Evolutionary conservation across 108 stramenopile species (phyloP), one percentile per base, ranked within the genome.

Genomic region (Cyclotella choctawhatcheeana): DNA sequence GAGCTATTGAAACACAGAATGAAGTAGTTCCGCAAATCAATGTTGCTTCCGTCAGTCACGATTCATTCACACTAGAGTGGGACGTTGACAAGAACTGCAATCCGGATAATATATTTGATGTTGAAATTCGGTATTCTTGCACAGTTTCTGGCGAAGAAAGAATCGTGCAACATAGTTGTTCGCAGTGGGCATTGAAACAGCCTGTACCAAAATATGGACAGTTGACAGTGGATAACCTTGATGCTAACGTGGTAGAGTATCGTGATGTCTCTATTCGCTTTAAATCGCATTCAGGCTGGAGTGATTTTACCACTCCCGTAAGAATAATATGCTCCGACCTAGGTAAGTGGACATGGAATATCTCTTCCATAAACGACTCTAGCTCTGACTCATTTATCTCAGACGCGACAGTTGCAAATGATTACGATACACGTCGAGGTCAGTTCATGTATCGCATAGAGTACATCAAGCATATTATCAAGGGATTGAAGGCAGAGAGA

Each of bases 401-500:
- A 26, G 5, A 22, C 54, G 25, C 27, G 25, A 6, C 35, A 5
- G 6, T 18, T 59, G 72, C 67, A 44, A 53, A 58, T 20, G 77
- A 69, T 43, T 50, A 44, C 44, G 20, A 54, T 18, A 24, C 8
- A 35, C 66, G 79, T 3, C 27, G 63, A 17, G 21, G n/a, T 16
- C 56, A 75, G 54, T 84, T 81, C 51, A 25, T 74, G 5, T 47
- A 53, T 24, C 33, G 79, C 20, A 80, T 81, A 2, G 67, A 52
- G 16, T 43, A 53, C 29, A 43, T 84, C 24, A 63, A 77, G 18
- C 14, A 71, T 37, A 22, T 61, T 12, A 77, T 84, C 40, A 30
- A 77, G 16, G 48, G 54, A 14, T 33, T 74, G 18, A 64, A 77
- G 16, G 65, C 26, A 45, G 37, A 34, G 13, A 26, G 22, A 32